Percentiles rank a stretch among this genome's conserved stretches.
Conservation (phyloP, 345 rosid species). For the Litchi chinensis region DNA sequence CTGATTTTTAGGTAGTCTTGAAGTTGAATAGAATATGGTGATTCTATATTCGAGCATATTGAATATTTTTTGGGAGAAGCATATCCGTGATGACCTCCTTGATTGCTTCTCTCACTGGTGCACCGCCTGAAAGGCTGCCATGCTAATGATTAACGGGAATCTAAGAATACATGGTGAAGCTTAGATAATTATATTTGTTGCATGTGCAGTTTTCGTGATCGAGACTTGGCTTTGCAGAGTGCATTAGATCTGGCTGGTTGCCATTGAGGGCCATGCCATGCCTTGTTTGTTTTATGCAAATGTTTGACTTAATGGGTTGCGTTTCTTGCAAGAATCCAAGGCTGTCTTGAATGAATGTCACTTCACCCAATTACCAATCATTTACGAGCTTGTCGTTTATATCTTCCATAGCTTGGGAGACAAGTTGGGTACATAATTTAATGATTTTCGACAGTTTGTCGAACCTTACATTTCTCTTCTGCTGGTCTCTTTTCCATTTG, state of each 20-base stretch:
- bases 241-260: no score
- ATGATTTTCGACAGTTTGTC: background rate
- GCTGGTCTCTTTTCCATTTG: background rate
- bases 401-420: background rate
- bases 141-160: no score
- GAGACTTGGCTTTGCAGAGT: no score
- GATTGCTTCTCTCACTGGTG: no score
- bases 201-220: no score
- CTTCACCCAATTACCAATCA: background rate
- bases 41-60: conserved; percentile 6
- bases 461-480: background rate
- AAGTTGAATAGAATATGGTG: background rate
- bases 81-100: no score
- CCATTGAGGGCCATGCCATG: no score
- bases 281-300: background rate
- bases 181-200: no score
- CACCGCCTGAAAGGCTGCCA: no score
- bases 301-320: background rate
- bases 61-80: background rate
- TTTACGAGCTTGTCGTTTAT: background rate
- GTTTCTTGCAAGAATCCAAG: background rate
- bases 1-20: background rate
- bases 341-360: background rate
- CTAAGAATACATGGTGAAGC: no score
- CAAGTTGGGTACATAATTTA: background rate